A percentile compares a stretch with the other conserved stretches of the same genome.
Evolutionary conservation across 768 basidiomycete species (phyloP).

Genomic region (Phanerodontia chrysosporium): DNA sequence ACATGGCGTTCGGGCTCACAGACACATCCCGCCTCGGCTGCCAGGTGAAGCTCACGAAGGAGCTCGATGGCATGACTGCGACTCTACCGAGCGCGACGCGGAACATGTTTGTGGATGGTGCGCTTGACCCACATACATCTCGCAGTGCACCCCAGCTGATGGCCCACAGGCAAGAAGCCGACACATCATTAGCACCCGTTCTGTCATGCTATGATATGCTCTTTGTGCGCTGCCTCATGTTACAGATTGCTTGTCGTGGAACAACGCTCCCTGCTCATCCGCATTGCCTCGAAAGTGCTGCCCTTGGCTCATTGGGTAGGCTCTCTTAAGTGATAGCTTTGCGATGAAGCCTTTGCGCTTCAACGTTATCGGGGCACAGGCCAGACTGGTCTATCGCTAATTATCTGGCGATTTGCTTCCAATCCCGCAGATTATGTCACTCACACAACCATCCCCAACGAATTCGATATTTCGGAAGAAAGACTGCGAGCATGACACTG

Average conservation of each 20-base stretch:
- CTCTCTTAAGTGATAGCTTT: too few species aligned
- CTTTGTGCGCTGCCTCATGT: background rate
- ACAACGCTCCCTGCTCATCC: background rate
- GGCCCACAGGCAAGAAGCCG: constrained; percentile 42
- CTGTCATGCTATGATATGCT: background rate
- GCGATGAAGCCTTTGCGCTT: too few species aligned
- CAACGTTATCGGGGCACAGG: too few species aligned
- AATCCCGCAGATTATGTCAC: too few species aligned
- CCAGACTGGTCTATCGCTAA: too few species aligned
- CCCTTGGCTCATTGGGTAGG: too few species aligned
- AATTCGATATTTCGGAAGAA: too few species aligned
- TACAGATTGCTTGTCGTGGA: background rate
- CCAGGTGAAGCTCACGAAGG: constrained; percentile 73
- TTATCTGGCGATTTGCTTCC: too few species aligned
- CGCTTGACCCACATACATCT: constrained; percentile 1
- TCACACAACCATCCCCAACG: too few species aligned
- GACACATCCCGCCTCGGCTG: constrained; percentile 86
- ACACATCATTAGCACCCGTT: constrained; percentile 36
- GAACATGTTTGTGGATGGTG: constrained; percentile 97
- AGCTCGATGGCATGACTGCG: constrained; percentile 82
- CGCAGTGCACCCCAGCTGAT: background rate
- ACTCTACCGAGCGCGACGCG: constrained; percentile 86
- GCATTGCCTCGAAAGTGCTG: too few species aligned
- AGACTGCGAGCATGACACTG: too few species aligned
- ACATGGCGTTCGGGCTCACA: constrained; percentile 95